A percentile compares a stretch with the other conserved stretches of the same genome.
Conservation (phyloP, 345 rosid genomes). For the Gossypium ekmanianum region DNA sequence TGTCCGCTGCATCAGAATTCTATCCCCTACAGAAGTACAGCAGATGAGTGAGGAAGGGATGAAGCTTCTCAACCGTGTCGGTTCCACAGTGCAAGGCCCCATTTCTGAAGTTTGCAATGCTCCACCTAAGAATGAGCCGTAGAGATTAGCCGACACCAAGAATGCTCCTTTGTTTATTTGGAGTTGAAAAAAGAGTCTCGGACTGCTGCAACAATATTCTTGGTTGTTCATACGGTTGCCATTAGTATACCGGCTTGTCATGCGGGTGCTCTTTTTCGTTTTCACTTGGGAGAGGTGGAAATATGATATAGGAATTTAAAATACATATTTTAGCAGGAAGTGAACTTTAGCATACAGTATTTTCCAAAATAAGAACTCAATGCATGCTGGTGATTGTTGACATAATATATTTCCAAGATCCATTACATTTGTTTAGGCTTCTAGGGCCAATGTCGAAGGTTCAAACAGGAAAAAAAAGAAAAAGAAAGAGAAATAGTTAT, state of each 20-base stretch:
- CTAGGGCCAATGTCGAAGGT: background rate
- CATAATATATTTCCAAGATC: too few relatives aligned
- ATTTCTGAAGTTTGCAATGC: conserved; percentile 28
- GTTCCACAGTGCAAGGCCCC: conserved; percentile 34
- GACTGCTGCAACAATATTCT: background rate
- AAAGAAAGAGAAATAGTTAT: conserved; percentile 15
- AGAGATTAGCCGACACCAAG: background rate
- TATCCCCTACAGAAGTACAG: conserved; percentile 92
- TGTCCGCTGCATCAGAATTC: conserved; percentile 93
- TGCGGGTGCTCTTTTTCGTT: conserved; percentile 4
- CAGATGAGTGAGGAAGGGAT: conserved; percentile 99
- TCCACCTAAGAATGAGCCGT: background rate
- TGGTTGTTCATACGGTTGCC: too few relatives aligned
- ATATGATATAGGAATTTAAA: conserved; percentile 1
- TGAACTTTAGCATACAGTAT: conserved; percentile 4
- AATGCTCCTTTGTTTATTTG: background rate
- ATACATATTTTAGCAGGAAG: conserved; percentile 14
- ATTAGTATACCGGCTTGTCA: background rate
- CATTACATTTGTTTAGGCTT: background rate
- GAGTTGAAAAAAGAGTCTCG: background rate
- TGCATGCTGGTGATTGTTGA: too few relatives aligned
- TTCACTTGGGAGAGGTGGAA: background rate
- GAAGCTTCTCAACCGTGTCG: conserved; percentile 81
- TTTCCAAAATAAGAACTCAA: background rate
- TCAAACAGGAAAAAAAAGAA: background rate